A percentile compares a stretch with the other conserved stretches of the same genome.
Evolutionary conservation across 2,329 filamentous ascomycete species (phyloP).

Genomic region (Conoideocrella luteorostrata): DNA sequence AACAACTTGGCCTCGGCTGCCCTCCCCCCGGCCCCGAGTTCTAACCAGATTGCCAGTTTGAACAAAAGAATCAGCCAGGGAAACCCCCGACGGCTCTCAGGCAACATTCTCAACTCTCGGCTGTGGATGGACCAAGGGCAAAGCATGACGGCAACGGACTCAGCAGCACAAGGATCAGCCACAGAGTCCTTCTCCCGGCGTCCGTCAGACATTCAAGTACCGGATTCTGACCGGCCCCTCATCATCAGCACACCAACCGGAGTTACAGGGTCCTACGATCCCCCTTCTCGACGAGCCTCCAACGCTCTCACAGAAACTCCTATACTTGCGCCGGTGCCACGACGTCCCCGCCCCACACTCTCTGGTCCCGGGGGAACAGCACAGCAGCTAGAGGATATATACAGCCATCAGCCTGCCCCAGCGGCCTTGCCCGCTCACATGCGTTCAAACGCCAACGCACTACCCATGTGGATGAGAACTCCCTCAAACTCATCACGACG

Average conservation of each 20-base stretch:
- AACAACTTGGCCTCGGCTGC: slow-evolving; percentile 25
- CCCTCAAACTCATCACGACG: slow-evolving; percentile 28
- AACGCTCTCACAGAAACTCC: slow-evolving; percentile 33
- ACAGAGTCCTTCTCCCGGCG: background rate
- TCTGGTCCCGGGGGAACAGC: slow-evolving; percentile 36
- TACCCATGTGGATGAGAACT: slow-evolving; percentile 29
- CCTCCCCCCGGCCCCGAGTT: slow-evolving; percentile 32
- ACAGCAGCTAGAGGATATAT: slow-evolving; percentile 51
- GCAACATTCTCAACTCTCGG: slow-evolving; percentile 25
- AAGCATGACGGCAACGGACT: background rate
- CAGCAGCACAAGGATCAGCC: background rate
- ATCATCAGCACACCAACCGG: slow-evolving; percentile 56
- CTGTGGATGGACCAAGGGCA: slow-evolving; percentile 5
- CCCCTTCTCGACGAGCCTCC: slow-evolving; percentile 29
- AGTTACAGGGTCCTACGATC: slow-evolving; percentile 46
- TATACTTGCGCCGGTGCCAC: slow-evolving; percentile 47
- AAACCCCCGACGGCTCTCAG: slow-evolving; percentile 36
- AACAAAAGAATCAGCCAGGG: slow-evolving; percentile 31
- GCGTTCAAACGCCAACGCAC: slow-evolving; percentile 14
- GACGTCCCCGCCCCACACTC: slow-evolving; percentile 36
- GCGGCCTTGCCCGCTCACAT: slow-evolving; percentile 8
- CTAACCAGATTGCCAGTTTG: slow-evolving; percentile 32
- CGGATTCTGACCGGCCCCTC: slow-evolving; percentile 43
- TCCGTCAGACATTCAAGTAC: slow-evolving; percentile 10
- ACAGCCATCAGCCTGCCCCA: slow-evolving; percentile 28